Percentiles rank a stretch among this genome's conserved stretches.
phyloP scores from a whole-genome alignment of 78 protist genomes.

The Dictyostelium purpureum region DNA sequence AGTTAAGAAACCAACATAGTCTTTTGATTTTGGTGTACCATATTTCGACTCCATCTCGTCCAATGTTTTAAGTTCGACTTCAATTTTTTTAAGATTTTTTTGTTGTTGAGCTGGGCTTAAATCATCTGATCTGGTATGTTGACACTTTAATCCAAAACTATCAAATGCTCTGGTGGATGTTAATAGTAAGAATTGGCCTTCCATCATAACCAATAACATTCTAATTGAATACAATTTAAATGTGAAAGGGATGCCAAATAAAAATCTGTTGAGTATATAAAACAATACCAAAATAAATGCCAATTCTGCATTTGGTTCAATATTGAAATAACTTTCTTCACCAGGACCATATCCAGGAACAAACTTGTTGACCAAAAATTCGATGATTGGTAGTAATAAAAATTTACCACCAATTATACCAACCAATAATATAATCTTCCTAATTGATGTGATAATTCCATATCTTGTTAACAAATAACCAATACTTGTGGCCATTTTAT shows the following conservation, averaged over 20 bases:
- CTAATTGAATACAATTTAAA: background rate
- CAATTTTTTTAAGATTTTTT: background rate
- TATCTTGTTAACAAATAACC: conserved; percentile 1
- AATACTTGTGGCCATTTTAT: background rate
- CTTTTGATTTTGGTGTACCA: background rate
- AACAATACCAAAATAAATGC: background rate
- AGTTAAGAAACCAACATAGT: background rate
- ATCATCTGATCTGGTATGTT: background rate
- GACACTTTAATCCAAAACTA: background rate
- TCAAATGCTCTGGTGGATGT: conserved; percentile 14
- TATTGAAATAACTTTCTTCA: background rate
- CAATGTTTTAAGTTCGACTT: background rate
- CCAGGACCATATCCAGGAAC: background rate
- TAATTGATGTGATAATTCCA: conserved; percentile 1
- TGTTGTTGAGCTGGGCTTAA: background rate
- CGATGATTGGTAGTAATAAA: background rate
- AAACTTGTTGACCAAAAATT: background rate
- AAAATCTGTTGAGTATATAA: background rate
- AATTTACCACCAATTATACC: background rate
- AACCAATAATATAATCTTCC: background rate
- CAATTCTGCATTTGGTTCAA: background rate
- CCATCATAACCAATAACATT: background rate
- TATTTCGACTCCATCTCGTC: background rate
- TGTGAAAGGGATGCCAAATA: conserved; percentile 26
- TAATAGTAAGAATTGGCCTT: conserved; percentile 15